phyloP scores from a whole-genome alignment of 768 basidiomycete genomes.

The Leccinum arenicola region DNA sequence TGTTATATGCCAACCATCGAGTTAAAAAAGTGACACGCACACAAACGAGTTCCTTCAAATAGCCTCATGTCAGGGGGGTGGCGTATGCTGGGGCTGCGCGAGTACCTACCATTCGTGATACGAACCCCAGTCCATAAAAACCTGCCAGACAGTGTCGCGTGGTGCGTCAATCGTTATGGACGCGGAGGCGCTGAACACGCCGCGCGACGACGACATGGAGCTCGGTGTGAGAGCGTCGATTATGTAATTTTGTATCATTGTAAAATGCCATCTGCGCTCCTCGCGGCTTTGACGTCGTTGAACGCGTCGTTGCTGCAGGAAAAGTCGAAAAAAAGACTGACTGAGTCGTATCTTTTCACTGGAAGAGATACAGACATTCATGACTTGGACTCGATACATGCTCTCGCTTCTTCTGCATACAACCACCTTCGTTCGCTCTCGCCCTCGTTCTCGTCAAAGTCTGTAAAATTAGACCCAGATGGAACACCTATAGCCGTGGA shows the following conservation, averaged over 20 bases:
- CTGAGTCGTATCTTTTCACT: conserved; percentile 87
- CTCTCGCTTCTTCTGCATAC: conserved; percentile 77
- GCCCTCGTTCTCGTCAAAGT: conserved; percentile 39
- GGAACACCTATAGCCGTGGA: conserved; percentile 26
- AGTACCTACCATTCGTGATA: conserved; percentile 59
- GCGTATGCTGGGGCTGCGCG: not conserved
- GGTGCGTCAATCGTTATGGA: conserved; percentile 60
- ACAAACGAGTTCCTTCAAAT: conserved; percentile 63
- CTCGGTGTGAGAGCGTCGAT: not conserved
- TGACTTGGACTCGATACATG: conserved; percentile 83
- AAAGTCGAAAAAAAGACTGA: conserved; percentile 53
- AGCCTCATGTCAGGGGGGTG: conserved; percentile 1
- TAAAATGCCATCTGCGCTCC: conserved; percentile 65
- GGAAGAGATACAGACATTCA: conserved; percentile 78
- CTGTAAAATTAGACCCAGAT: conserved; percentile 12
- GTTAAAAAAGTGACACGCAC: conserved; percentile 21
- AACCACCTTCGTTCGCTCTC: conserved; percentile 66
- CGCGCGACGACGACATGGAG: conserved; percentile 26
- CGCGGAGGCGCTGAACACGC: conserved; percentile 47
- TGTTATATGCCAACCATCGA: not conserved
- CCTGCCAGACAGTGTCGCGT: conserved; percentile 56
- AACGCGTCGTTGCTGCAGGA: conserved; percentile 73
- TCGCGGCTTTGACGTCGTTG: conserved; percentile 74
- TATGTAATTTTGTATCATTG: conserved; percentile 29
- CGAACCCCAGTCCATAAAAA: conserved; percentile 56